These are phyloP conservation scores for Deinandra increscens DNA, from an alignment of 129 eudicot genomes.

Conservation along the genomic window DNA sequence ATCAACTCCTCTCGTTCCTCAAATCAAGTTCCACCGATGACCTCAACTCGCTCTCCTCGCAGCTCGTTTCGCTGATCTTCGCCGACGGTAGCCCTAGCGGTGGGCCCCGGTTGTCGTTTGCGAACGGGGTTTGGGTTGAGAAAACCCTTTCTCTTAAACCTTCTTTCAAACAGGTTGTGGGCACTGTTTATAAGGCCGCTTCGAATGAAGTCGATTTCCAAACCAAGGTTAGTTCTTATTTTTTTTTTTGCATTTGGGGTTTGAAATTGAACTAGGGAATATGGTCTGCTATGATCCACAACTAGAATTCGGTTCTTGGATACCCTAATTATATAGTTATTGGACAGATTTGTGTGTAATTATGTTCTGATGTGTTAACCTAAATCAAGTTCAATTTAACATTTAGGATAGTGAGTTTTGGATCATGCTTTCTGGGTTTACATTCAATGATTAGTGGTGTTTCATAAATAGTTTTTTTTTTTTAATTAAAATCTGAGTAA, in stretches of 20 bases:
- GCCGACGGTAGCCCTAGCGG: conserved; percentile 59
- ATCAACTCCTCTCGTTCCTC: conserved; percentile 58
- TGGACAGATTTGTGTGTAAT: too few relatives aligned
- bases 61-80: conserved; percentile 47
- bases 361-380: too few relatives aligned
- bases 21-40: conserved; percentile 44
- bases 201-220: conserved; percentile 60
- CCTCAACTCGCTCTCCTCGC: conserved; percentile 51
- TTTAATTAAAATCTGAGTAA: too few relatives aligned
- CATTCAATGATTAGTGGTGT: too few relatives aligned
- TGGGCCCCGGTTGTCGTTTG: conserved; percentile 63
- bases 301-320: too few relatives aligned
- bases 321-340: too few relatives aligned
- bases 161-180: conserved; percentile 50
- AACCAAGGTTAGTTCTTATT: conserved; percentile 46
- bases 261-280: too few relatives aligned
- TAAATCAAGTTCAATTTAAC: too few relatives aligned
- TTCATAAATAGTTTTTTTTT: too few relatives aligned
- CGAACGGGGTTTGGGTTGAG: conserved; percentile 75
- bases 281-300: too few relatives aligned
- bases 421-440: too few relatives aligned
- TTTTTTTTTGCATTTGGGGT: neutral
- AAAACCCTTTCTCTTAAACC: conserved; percentile 49
- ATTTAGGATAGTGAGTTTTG: too few relatives aligned
- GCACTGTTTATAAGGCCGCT: conserved; percentile 53